A percentile compares a stretch with the other conserved stretches of the same genome.
phyloP scores from a whole-genome alignment of 2,329 filamentous ascomycete genomes.

The Botrytis deweyae region DNA sequence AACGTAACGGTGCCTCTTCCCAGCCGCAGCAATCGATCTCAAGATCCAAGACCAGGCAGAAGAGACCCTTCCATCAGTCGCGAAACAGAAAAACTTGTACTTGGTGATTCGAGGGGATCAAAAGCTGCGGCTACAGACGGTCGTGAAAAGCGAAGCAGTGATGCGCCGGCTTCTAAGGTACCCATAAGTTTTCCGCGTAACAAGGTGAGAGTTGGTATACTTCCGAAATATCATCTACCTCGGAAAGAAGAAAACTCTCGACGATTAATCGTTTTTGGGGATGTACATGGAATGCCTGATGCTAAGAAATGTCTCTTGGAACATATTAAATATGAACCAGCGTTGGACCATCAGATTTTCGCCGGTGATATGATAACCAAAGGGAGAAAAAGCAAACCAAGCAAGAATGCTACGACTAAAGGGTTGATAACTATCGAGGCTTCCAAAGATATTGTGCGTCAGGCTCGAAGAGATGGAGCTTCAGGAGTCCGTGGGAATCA shows the following conservation, averaged over 20 bases:
- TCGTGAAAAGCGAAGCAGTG: background rate
- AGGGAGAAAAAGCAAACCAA: background rate
- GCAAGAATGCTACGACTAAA: background rate
- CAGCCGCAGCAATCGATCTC: background rate
- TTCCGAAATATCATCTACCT: background rate
- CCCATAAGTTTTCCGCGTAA: background rate
- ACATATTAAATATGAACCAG: background rate
- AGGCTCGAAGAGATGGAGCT: background rate
- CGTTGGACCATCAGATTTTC: background rate
- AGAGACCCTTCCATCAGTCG: background rate
- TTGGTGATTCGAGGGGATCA: background rate
- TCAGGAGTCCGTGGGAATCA: conserved; percentile 2
- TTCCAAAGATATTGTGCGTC: background rate
- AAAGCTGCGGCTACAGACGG: background rate
- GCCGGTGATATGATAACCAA: conserved; percentile 1
- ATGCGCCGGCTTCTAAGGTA: background rate
- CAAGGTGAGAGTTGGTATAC: background rate
- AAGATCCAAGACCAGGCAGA: background rate
- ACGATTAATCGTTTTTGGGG: background rate
- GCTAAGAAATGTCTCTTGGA: background rate
- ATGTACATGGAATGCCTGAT: background rate
- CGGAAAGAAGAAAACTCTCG: no score
- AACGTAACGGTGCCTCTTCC: background rate
- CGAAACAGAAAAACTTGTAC: background rate
- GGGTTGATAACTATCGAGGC: background rate